Evolutionary conservation across 257 asterid species (phyloP).

Genomic region (Rubia yunnanensis): DNA sequence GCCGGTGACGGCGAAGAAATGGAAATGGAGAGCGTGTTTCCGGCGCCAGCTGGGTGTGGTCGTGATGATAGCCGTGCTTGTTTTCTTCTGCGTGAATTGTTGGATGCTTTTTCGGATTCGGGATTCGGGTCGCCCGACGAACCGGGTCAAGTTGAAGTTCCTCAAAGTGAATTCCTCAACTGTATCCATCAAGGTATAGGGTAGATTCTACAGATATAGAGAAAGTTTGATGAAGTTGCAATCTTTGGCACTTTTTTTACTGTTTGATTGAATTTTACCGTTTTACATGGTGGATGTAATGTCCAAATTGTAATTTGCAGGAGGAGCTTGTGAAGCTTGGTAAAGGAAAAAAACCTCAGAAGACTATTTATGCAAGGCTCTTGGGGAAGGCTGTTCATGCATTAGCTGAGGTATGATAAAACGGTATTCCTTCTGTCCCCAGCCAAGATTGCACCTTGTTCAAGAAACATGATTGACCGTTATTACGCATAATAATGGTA

Average conservation of each 20-base stretch:
- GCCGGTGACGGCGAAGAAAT: constrained; percentile 21
- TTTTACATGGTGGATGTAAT: constrained; percentile 19
- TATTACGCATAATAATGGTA: too few relatives aligned
- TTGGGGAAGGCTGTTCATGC: constrained; percentile 92
- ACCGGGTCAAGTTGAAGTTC: constrained; percentile 36
- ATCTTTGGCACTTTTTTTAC: constrained; percentile 2
- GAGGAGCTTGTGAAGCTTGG: constrained; percentile 68
- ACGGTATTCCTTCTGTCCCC: neutral
- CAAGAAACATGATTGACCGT: too few relatives aligned
- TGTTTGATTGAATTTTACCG: constrained; percentile 4
- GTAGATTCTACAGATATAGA: too few relatives aligned
- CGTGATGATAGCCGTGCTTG: constrained; percentile 20
- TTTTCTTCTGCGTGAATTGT: constrained; percentile 50
- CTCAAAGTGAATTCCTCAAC: constrained; percentile 51
- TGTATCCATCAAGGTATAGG: constrained; percentile 54
- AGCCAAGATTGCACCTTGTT: too few relatives aligned
- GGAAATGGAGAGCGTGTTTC: constrained; percentile 39
- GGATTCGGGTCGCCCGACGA: constrained; percentile 29
- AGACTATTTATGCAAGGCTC: constrained; percentile 70
- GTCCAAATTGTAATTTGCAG: constrained; percentile 24
- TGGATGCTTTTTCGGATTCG: constrained; percentile 85
- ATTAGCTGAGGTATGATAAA: constrained; percentile 64
- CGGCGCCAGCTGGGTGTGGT: constrained; percentile 32
- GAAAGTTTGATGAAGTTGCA: neutral
- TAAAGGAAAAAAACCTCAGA: constrained; percentile 67